phyloP scores from a whole-genome alignment of 305 asterid species.

The Caryopteris hybrid region DNA sequence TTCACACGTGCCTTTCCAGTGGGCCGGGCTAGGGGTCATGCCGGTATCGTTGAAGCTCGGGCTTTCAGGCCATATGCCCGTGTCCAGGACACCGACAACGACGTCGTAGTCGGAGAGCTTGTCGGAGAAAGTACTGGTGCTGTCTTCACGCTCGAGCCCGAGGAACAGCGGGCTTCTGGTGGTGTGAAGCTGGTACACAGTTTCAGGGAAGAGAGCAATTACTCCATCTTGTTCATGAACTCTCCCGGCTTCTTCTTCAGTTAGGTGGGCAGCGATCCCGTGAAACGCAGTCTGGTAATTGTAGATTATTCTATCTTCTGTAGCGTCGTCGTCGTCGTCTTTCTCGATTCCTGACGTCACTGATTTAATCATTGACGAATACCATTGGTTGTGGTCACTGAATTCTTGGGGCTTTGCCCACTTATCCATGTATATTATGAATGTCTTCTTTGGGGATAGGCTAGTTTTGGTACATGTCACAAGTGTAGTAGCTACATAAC shows the following conservation, averaged over 20 bases:
- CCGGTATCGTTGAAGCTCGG: constrained; percentile 85
- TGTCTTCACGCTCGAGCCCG: constrained; percentile 51
- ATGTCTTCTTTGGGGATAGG: constrained; percentile 41
- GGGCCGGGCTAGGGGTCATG: constrained; percentile 44
- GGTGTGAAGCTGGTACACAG: constrained; percentile 67
- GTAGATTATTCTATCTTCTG: constrained; percentile 55
- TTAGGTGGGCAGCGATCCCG: constrained; percentile 76
- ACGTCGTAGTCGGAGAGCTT: constrained; percentile 40
- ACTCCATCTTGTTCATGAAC: constrained; percentile 48
- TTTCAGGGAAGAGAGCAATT: constrained; percentile 62
- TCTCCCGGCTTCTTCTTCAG: constrained; percentile 39
- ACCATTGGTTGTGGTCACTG: constrained; percentile 61
- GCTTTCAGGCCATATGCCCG: constrained; percentile 95
- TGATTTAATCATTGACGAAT: constrained; percentile 58
- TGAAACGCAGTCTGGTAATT: constrained; percentile 72
- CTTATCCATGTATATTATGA: constrained; percentile 64
- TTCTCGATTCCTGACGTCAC: constrained; percentile 15
- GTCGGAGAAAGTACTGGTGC: constrained; percentile 29
- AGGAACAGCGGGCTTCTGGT: constrained; percentile 87
- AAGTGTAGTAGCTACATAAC: constrained; percentile 11
- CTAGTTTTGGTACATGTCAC: constrained; percentile 5
- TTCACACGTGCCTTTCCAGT: constrained; percentile 77
- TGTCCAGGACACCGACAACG: constrained; percentile 77
- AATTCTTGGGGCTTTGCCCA: constrained; percentile 66
- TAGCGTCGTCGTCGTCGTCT: constrained; percentile 1